phyloP scores from a whole-genome alignment of 2,329 filamentous ascomycete genomes.

The Fusarium metavorans region DNA sequence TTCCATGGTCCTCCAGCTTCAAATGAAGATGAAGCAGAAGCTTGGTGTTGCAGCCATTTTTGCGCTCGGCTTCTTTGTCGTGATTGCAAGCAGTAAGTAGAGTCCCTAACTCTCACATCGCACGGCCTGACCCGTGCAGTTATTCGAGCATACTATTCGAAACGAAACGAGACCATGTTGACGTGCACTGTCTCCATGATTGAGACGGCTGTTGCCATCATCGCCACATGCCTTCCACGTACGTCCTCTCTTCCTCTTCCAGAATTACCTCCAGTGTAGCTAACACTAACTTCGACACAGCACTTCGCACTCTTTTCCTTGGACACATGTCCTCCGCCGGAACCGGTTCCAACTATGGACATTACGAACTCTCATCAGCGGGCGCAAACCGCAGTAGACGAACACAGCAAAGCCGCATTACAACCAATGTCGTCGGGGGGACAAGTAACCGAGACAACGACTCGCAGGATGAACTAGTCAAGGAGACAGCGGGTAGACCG shows the following conservation, averaged over 20 bases:
- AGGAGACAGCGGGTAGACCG: conserved; percentile 1
- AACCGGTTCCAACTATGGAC: conserved; percentile 36
- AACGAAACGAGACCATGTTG: conserved; percentile 51
- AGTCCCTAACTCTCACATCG: accelerated
- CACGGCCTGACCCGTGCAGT: conserved; percentile 30
- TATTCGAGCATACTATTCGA: conserved; percentile 51
- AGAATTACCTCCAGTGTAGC: accelerated
- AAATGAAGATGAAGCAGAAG: conserved; percentile 50
- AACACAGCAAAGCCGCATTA: conserved; percentile 35
- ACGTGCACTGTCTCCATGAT: conserved; percentile 54
- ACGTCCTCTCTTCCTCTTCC: background rate
- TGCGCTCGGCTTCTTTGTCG: conserved; percentile 47
- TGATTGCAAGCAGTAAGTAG: conserved; percentile 46
- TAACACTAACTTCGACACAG: background rate
- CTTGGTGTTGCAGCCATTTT: conserved; percentile 49
- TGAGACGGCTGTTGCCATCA: conserved; percentile 54
- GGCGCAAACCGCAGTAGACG: conserved; percentile 33
- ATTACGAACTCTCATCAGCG: conserved; percentile 37
- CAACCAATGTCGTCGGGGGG: conserved; percentile 39
- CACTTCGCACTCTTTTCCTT: conserved; percentile 35
- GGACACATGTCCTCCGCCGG: conserved; percentile 35
- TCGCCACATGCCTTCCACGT: conserved; percentile 54
- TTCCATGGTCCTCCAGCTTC: conserved; percentile 50
- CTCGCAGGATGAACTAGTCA: conserved; percentile 40
- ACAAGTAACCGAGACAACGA: conserved; percentile 36